Evolutionary conservation across 768 basidiomycete genomes (phyloP).

Genomic region (Lyophyllum shimeji): DNA sequence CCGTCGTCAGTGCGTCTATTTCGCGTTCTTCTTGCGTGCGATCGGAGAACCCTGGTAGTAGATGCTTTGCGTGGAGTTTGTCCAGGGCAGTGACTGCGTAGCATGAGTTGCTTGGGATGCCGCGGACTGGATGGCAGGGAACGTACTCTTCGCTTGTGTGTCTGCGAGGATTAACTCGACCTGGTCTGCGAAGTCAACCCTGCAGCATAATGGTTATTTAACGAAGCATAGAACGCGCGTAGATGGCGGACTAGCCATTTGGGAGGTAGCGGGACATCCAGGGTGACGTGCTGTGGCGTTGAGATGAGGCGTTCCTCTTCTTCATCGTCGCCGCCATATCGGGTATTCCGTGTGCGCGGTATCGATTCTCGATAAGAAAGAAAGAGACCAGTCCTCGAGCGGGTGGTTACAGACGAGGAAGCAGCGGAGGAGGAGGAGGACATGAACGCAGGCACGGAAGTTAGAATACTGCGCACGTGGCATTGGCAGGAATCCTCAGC

Average conservation of each 20-base stretch:
- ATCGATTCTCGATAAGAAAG: constrained; percentile 89
- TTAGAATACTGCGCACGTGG: constrained; percentile 18
- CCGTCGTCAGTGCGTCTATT: constrained; percentile 81
- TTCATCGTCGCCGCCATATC: constrained; percentile 54
- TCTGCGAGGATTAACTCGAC: constrained; percentile 76
- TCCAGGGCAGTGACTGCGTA: constrained; percentile 80
- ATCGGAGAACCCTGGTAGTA: constrained; percentile 95
- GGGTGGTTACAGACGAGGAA: constrained; percentile 49
- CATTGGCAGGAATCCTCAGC: not conserved
- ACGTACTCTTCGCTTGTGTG: constrained; percentile 77
- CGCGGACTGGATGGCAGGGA: constrained; percentile 13
- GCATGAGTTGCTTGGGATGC: constrained; percentile 13
- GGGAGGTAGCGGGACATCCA: constrained; percentile 75
- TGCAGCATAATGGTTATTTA: constrained; percentile 31
- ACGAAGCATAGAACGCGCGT: constrained; percentile 20
- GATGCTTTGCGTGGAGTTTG: constrained; percentile 94
- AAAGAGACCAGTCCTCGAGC: constrained; percentile 90
- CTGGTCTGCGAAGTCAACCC: constrained; percentile 92
- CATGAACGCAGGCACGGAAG: constrained; percentile 14
- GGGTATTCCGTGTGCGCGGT: constrained; percentile 36
- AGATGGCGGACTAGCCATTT: constrained; percentile 62
- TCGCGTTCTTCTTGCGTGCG: constrained; percentile 91
- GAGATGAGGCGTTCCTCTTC: constrained; percentile 69
- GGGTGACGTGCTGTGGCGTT: constrained; percentile 39
- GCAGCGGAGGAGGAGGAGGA: constrained; percentile 10